A percentile compares a stretch with the other conserved stretches of the same genome.
phyloP scores from a whole-genome alignment of 345 rosid species.

The Melaleuca quinquenervia region DNA sequence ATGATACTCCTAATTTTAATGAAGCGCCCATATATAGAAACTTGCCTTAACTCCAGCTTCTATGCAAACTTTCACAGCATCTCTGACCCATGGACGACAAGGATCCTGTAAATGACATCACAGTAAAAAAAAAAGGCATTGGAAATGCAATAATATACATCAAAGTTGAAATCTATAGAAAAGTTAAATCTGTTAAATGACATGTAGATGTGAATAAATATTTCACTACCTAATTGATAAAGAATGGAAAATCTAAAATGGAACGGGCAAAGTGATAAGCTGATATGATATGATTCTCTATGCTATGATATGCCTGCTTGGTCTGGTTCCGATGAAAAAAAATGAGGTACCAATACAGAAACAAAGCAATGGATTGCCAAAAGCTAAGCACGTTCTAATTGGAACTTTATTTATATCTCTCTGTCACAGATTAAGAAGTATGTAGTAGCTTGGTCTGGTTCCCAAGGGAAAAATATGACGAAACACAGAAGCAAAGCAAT shows the following conservation, averaged over 20 bases:
- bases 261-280: neutral
- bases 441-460: neutral
- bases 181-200: neutral
- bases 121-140: neutral
- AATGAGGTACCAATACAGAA: neutral
- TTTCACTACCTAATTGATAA: neutral
- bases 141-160: neutral
- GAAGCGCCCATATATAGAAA: neutral
- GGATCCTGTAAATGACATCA: conserved; percentile 62
- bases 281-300: neutral
- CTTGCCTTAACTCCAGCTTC: conserved; percentile 85
- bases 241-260: neutral
- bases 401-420: neutral
- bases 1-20: neutral
- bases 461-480: neutral
- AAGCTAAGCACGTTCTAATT: neutral
- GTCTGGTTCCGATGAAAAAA: neutral
- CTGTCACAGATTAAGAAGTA: neutral
- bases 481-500: neutral
- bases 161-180: neutral
- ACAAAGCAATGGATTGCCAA: neutral
- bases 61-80: conserved; percentile 64
- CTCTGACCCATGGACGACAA: conserved; percentile 79
- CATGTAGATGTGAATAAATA: neutral
- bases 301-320: neutral